Base-by-base conservation (phyloP, 2,329 filamentous ascomycete species). In the Cadophora gregata region DNA sequence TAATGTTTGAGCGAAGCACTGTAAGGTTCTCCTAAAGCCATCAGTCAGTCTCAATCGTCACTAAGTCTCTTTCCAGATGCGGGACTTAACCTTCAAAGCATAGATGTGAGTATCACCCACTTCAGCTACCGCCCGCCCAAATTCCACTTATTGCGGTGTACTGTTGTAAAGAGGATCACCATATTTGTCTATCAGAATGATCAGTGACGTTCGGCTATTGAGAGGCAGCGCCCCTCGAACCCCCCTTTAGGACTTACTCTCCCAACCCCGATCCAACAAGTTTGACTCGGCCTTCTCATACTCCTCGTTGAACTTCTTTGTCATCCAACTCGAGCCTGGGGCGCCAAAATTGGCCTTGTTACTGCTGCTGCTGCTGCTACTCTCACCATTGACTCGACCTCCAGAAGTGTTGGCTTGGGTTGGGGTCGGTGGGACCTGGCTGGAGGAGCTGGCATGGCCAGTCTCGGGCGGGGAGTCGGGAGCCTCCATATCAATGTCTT, bases 231-330 rank as follows among this genome's bases (percentile, higher is more conserved):
- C 12, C n/a, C 4, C n/a, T 9, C 29, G 45, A 8, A 25, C 29
- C 48, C 50, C 7, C 25, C 1, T 29, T 24, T 5, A 25, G 21
- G 14, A 58, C 59, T 82, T 73, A 68, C 82, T 72, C 72, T 77
- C 83, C 71, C 84, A 85, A 51, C 85, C 81, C 71, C 80, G 80
- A 74, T 88, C 84, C 59, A 85, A 73, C 56, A 88, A 71, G 68
- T 72, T 73, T 31, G 83, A 81, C 79, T 81, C 80, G 21, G 82
- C 83, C 29, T 83, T 69, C 51, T 81, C 78, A 70, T 80, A 83
- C 63, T 88, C 86, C 67, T 88, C 86, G 68, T 82, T 76, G 5
- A 84, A 83, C 72, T 86, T 87, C 75, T 84, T 85, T 68, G 81
- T 86, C 70, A 80, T 81, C 85, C 85, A 88, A 9, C 78, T 78